These are phyloP conservation scores for Grosmannia clavigera DNA, from an alignment of 2,329 filamentous ascomycete genomes.

Conservation along the genomic window DNA sequence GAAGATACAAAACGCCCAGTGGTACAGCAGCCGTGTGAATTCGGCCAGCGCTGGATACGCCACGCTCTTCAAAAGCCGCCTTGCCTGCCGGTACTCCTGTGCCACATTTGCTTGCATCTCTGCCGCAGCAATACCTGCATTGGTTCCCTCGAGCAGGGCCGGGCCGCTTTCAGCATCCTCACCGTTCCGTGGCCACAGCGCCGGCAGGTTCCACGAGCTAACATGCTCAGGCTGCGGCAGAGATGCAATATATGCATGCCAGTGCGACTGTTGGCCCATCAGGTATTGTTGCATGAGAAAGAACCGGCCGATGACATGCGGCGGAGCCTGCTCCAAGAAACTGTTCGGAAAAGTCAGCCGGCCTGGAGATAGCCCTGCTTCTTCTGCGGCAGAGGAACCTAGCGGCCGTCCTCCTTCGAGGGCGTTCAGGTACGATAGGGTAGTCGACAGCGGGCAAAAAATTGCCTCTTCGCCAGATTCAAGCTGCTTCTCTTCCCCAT, in stretches of 20 bases:
- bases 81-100: constrained; percentile 32
- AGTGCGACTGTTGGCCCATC: constrained; percentile 43
- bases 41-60: constrained; percentile 18
- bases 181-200: constrained; percentile 51
- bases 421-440: constrained; percentile 48
- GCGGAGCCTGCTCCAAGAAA: constrained; percentile 37
- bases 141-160: constrained; percentile 40
- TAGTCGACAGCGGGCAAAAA: constrained; percentile 36
- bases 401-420: constrained; percentile 22
- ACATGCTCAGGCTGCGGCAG: constrained; percentile 48
- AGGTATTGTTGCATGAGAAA: constrained; percentile 59
- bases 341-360: constrained; percentile 27
- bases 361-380: constrained; percentile 6
- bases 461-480: constrained; percentile 32
- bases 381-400: constrained; percentile 4
- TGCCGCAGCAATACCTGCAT: constrained; percentile 34
- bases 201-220: constrained; percentile 40
- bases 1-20: constrained; percentile 54
- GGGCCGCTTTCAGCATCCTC: constrained; percentile 13
- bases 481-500: constrained; percentile 11
- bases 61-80: constrained; percentile 22
- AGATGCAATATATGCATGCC: constrained; percentile 54
- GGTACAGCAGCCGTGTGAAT: constrained; percentile 40
- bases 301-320: constrained; percentile 53
- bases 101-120: constrained; percentile 35